A percentile compares a stretch with the other conserved stretches of the same genome.
Evolutionary conservation across 1,284 basidiomycete species (phyloP).

Genomic region (Bjerkandera adusta): DNA sequence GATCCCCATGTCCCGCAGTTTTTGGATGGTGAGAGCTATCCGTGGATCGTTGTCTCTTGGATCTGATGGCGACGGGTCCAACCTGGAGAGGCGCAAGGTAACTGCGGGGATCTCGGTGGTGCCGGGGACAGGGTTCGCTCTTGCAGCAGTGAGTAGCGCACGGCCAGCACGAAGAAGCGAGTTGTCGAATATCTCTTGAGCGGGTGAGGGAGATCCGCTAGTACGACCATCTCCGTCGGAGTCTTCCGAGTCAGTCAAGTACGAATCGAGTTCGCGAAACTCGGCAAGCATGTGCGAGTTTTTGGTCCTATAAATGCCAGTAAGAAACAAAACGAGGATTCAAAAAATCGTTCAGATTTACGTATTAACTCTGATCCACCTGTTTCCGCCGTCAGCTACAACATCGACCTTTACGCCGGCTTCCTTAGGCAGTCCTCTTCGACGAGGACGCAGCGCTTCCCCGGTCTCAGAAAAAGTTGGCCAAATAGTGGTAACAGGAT

Average conservation of each 20-base stretch:
- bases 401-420: slow-evolving; percentile 74
- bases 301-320: slow-evolving; percentile 52
- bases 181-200: slow-evolving; percentile 63
- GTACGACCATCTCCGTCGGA: slow-evolving; percentile 27
- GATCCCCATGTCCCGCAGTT: slow-evolving; percentile 60
- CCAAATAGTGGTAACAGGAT: slow-evolving; percentile 59
- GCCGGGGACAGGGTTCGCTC: slow-evolving; percentile 43
- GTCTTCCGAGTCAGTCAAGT: slow-evolving; percentile 66
- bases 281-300: slow-evolving; percentile 74
- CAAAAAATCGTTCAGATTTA: slow-evolving; percentile 38
- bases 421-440: slow-evolving; percentile 30
- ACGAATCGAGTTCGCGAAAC: slow-evolving; percentile 80
- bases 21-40: slow-evolving; percentile 57
- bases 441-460: slow-evolving; percentile 17
- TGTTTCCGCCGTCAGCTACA: slow-evolving; percentile 66
- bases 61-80: slow-evolving; percentile 48
- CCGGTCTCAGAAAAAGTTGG: slow-evolving; percentile 40
- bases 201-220: slow-evolving; percentile 33
- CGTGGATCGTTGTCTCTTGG: slow-evolving; percentile 47
- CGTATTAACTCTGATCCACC: slow-evolving; percentile 87
- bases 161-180: slow-evolving; percentile 65
- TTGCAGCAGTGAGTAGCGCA: slow-evolving; percentile 59
- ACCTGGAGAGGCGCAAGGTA: slow-evolving; percentile 67
- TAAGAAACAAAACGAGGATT: slow-evolving; percentile 2
- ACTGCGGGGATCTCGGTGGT: slow-evolving; percentile 35